Conservation (phyloP, 148 eudicot species). For the Rhododendron ovatum region DNA sequence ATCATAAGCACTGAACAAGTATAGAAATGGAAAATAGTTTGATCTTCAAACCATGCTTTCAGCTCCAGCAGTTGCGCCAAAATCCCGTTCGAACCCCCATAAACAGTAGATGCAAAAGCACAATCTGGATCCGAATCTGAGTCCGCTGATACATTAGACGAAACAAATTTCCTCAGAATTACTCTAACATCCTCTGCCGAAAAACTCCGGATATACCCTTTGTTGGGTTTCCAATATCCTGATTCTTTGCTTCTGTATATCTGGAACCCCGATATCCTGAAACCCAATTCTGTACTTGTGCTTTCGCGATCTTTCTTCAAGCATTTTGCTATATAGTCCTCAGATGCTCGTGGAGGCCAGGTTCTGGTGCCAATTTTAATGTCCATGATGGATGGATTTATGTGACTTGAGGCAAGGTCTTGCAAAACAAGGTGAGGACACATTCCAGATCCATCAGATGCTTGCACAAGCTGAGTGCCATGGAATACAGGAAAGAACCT, state of each 20-base stretch:
- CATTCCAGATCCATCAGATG: slow-evolving; percentile 77
- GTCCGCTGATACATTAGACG: slow-evolving; percentile 39
- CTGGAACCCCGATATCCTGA: slow-evolving; percentile 73
- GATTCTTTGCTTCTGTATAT: slow-evolving; percentile 33
- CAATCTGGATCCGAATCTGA: slow-evolving; percentile 23
- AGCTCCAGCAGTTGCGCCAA: slow-evolving; percentile 70
- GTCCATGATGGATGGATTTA: slow-evolving; percentile 72
- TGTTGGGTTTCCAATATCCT: slow-evolving; percentile 76
- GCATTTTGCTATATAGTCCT: slow-evolving; percentile 68
- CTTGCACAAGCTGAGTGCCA: slow-evolving; percentile 64
- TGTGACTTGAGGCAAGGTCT: slow-evolving; percentile 36
- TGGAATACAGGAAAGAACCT: slow-evolving; percentile 67
- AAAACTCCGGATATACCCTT: slow-evolving; percentile 20
- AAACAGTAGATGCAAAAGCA: slow-evolving; percentile 50
- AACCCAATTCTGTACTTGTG: slow-evolving; percentile 60
- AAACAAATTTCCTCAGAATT: slow-evolving; percentile 63
- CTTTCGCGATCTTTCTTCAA: slow-evolving; percentile 53
- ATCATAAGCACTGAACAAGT: slow-evolving; percentile 64
- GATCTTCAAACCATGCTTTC: slow-evolving; percentile 94
- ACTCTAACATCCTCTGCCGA: slow-evolving; percentile 53
- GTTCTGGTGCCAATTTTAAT: slow-evolving; percentile 88
- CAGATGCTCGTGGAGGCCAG: slow-evolving; percentile 65
- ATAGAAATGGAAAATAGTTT: slow-evolving; percentile 69
- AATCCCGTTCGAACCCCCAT: slow-evolving; percentile 70
- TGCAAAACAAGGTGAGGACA: slow-evolving; percentile 71